phyloP scores from a whole-genome alignment of 495 filamentous ascomycete species.

The Podospora sp. region DNA sequence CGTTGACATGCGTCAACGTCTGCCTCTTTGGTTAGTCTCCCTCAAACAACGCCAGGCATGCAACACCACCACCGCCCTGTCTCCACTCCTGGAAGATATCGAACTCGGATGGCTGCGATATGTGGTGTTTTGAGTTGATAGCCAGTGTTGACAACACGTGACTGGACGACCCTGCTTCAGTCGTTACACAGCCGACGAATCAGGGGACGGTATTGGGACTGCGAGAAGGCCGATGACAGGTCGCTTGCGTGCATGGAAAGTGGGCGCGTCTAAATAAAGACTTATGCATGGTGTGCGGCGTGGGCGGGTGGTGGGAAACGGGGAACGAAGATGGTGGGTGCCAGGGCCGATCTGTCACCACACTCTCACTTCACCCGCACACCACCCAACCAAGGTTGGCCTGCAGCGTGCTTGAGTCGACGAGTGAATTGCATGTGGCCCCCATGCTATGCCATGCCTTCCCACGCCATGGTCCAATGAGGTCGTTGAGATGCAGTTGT shows the following conservation, averaged over 20 bases:
- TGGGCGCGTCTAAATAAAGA: constrained; percentile 18
- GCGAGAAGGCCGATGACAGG: background rate
- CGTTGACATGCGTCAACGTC: too few species aligned
- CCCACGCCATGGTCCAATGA: too few species aligned
- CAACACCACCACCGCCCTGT: too few species aligned
- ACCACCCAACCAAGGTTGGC: background rate
- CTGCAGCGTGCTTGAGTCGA: background rate
- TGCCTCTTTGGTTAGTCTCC: too few species aligned
- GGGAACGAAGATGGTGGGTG: background rate
- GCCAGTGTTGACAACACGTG: background rate
- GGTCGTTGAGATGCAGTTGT: too few species aligned
- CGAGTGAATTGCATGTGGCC: background rate
- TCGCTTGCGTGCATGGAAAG: background rate
- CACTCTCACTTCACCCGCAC: background rate
- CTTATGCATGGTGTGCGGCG: background rate
- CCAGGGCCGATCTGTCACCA: background rate
- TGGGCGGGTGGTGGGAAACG: background rate
- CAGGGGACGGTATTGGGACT: background rate
- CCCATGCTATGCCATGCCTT: background rate
- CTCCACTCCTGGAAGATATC: too few species aligned
- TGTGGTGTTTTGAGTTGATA: background rate
- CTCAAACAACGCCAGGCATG: too few species aligned
- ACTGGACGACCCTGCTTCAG: background rate
- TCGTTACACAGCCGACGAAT: background rate
- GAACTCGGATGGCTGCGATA: background rate